These are phyloP conservation scores for Pseudogymnoascus sp. DNA, from an alignment of 2,329 filamentous ascomycete genomes.

Conservation along the genomic window DNA sequence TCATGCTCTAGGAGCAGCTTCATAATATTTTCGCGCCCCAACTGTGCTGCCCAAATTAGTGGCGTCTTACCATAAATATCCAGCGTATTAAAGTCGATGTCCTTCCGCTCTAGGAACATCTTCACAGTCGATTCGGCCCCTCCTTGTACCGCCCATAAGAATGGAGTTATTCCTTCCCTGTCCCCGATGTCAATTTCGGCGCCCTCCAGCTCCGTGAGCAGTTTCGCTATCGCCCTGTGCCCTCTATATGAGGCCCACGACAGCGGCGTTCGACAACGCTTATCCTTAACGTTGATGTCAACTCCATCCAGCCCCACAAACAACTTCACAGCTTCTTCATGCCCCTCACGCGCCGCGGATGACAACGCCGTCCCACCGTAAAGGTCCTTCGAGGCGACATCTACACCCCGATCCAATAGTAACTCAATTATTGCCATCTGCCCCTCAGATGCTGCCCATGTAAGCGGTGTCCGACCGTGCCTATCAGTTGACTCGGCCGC, in stretches of 20 bases:
- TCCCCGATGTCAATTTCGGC: neutral
- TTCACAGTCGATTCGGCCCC: neutral
- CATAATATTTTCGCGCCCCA: neutral
- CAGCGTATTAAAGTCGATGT: neutral
- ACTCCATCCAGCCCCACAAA: neutral
- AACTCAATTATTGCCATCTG: neutral
- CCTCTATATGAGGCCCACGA: neutral
- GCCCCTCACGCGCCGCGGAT: neutral
- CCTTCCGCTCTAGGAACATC: neutral
- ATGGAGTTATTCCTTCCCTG: neutral
- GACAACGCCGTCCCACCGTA: slow-evolving; percentile 4
- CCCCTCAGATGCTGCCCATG: neutral
- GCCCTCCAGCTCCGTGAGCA: neutral
- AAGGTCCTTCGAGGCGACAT: neutral
- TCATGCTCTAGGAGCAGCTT: neutral
- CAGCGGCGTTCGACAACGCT: neutral
- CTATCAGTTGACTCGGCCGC: neutral
- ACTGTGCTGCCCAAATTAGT: neutral
- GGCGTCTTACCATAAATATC: neutral
- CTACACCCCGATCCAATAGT: neutral
- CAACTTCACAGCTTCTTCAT: neutral
- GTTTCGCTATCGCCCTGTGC: neutral
- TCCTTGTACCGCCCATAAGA: neutral
- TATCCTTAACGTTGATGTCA: neutral
- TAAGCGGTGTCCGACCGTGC: neutral